Base-by-base conservation (phyloP, 2,329 filamentous ascomycete species). In the Ophiostoma novo-ulmi region DNA sequence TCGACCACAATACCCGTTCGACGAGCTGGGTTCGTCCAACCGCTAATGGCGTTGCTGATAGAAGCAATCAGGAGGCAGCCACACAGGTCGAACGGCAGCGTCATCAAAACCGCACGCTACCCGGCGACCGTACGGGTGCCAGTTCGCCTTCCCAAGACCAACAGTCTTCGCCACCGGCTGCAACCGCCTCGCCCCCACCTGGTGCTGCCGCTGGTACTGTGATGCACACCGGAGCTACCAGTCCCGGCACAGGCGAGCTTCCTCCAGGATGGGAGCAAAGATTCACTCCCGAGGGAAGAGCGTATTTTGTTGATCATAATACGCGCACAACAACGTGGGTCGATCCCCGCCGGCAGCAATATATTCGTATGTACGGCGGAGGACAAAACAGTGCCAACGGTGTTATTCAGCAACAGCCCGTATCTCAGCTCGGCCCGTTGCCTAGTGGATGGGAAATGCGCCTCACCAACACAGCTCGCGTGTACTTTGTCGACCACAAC, bases 381-480 rank as follows among this genome's bases (percentile, higher is more conserved):
- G 94, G 94, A 1, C 92, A 94, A 76, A 95, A 93, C 80, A 91
- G 90, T 73, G 88, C 89, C 75, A 93, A 90, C 76, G 94, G 92
- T 67, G 91, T 89, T 69, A 97, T 98, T 74, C 94, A 98, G 80
- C 94, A 97, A 78, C 95, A 99, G 81, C 94, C 95, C 0, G 95
- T 99, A 1, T 98, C 95, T 1, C 95, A 99, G 79, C 87, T 99
- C 65, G 95, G 95, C 4, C 95, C 95, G 36, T 81, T 99, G 67
- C 95, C 95, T 3, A 98, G 95, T 77, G 95, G 95, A 2, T 99
- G 95, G 95, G 95, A 99, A 84, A 99, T 99, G 95, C 92, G 95
- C 72, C 88, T 99, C 69, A 99, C 95, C 69, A 98, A 99, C 80
- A 99, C 95, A 17, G 95, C 95, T 38, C 88, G 95, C 72, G 95